Evolutionary conservation across 495 filamentous ascomycete genomes (phyloP), one percentile per base, ranked within the genome.

Genomic region (Penicillium egyptiacum): DNA sequence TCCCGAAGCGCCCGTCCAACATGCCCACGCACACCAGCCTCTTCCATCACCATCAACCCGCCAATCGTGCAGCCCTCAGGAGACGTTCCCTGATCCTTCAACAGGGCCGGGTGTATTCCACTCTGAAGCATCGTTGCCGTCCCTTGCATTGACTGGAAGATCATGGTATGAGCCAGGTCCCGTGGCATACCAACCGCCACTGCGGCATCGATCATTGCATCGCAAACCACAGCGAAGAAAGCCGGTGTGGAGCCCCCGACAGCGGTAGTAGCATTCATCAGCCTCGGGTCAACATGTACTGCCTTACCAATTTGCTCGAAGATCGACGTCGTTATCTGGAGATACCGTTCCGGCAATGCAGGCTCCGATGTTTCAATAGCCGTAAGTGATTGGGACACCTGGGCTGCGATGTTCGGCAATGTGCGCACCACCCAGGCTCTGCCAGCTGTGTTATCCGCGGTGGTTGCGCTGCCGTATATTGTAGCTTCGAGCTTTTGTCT

Each of bases 41-140:
- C 74, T 58, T 79, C 75, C 56, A 79, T 57, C 16, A 76, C 70
- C 68, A 77, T 74, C 46, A 76, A 56, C 1, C 76, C 76, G 0
- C 70, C 75, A 61, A 78, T 77, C 12, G 76, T 79, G 49, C 74
- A 78, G 7, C 76, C 75, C 39, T 71, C 75, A 0, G 74, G 72
- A 4, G 73, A 71, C 0, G 75, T 72, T 0, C 72, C 75, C 56
- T 75, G 70, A 40, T 78, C 75, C 33, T 64, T 65, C 16, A 79
- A 52, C 22, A 72, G 12, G 14, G 69, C 67, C 10, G 75, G 75
- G 50, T 75, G 70, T 30, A 71, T 64, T 1, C 76, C 76, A 40
- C 64, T 67, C 56, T 72, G 63, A 26, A 78, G 50, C 68, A 78
- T 67, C 14, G 57, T 59, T 11, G 71, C 75, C 9, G 72, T 72